Base-by-base conservation (phyloP, 2,329 filamentous ascomycete genomes). In the Pseudonectria foliicola region DNA sequence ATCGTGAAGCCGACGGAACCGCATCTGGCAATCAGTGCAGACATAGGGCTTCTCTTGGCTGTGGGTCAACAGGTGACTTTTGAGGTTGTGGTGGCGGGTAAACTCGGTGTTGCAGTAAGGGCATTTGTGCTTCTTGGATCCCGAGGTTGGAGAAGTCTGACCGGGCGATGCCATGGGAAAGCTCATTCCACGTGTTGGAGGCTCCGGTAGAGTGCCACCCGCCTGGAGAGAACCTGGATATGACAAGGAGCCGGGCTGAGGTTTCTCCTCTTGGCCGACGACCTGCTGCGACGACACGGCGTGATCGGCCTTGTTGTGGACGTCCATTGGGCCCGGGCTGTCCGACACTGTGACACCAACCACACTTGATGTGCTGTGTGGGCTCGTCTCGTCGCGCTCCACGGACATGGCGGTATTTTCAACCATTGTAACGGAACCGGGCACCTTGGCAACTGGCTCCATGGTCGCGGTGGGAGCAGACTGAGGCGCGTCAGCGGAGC, bases 41-140 rank as follows among this genome's bases (percentile, higher is more conserved):
- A 92, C 77, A 55, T 92, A 98, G 0, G 92, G 92, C 63, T 98
- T 98, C 61, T 98, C 92, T 68, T 98, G 90, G 53, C 89, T 95
- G 61, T 96, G 92, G 1, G 92, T 96, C 56, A 98, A 76, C 38
- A 98, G 74, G 64, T 98, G 92, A 49, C 88, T 95, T 66, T 96
- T 98, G 18, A 96, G 75, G 54, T 98, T 96, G 59, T 96, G 92
- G 57, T 96, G 92, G 29, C 92, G 79, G 18, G 92, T 98, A 50
- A 98, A 98, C 54, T 95, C 92, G 5, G 92, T 95, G 26, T 87
- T 79, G 69, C 92, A 98, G 60, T 94, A 95, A 1, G 87, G 90
- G 55, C 92, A 98, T 60, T 92, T 94, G 66, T 98, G 90, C 54
- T 92, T 90, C 66, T 95, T 95, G 34, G 76, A 73, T 12, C 51